Evolutionary conservation across 306 rosid species (phyloP).

Genomic region (Casuarina glauca): DNA sequence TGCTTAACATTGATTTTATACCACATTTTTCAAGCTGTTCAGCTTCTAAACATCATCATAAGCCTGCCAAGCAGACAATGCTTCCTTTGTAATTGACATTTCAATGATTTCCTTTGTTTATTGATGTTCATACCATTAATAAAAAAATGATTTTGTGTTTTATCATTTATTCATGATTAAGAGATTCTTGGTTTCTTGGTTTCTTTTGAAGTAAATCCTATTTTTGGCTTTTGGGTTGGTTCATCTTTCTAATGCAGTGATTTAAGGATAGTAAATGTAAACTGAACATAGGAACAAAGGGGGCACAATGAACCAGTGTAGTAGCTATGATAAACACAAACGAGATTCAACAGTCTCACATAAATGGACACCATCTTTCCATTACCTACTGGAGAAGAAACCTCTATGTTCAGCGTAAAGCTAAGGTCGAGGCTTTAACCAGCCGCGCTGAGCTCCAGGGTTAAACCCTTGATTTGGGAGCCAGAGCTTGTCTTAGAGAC

Average conservation of each 20-base stretch:
- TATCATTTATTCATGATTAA: neutral
- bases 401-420: no score
- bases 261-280: neutral
- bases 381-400: no score
- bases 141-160: neutral
- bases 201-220: neutral
- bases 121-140: constrained; percentile 8
- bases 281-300: no score
- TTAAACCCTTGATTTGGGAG: no score
- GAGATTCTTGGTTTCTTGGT: neutral
- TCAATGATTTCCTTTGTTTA: neutral
- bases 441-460: no score
- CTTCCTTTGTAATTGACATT: neutral
- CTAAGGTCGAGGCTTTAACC: no score
- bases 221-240: neutral
- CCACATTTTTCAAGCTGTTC: constrained; percentile 7
- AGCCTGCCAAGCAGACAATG: neutral
- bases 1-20: constrained; percentile 5
- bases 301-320: no score
- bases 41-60: neutral
- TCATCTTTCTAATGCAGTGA: neutral
- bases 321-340: no score
- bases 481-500: no score
- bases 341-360: no score
- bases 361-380: no score